Evolutionary conservation across 148 eudicot genomes (phyloP), one percentile per base, ranked within the genome.

Genomic region (Heliamphora exappendiculata): DNA sequence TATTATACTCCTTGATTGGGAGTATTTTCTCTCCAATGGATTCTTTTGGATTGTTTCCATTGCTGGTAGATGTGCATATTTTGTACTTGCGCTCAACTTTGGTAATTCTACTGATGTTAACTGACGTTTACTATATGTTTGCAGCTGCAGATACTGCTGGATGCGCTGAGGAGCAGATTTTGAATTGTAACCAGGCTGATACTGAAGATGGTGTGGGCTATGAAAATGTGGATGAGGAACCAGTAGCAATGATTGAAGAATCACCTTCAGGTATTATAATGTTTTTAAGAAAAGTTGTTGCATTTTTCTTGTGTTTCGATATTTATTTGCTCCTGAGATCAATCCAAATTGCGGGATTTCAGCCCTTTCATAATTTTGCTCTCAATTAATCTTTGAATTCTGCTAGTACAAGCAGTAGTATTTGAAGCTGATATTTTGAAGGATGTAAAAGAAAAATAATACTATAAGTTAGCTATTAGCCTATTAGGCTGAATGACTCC

Each of bases 171-270:
- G 98, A 93, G 85, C 91, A 90, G 85, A 81, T 90, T 72, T 80
- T 93, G 76, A 85, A 87, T 84, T 73, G 82, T 75, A 57, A 81
- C 60, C 94, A 87, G 70, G 81, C 84, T 54, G 98, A 91, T 57
- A 81, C 72, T 72, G 92, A 89, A 83, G 98, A 90, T 83, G 86
- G 74, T 79, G 72, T 79, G 70, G 87, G 57, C 24, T 82, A 81
- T 78, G 94, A 89, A 37, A 89, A 91, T 75, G 89, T 89, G 49
- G 97, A 93, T 4, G 94, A 93, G 66, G 97, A 90, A 81, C 84
- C 87, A 1, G 89, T 89, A 74, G 90, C 91, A 24, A 90, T 90
- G 94, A 75, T 86, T 54, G 98, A 90, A 81, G 98, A 93, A 78
- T 57, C 83, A 63, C 83, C 78, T 53, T 91, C 98, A 87, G 97